Percentiles rank a stretch among this genome's conserved stretches.
phyloP scores from a whole-genome alignment of 2,329 filamentous ascomycete species.

The Colletotrichum higginsianum region DNA sequence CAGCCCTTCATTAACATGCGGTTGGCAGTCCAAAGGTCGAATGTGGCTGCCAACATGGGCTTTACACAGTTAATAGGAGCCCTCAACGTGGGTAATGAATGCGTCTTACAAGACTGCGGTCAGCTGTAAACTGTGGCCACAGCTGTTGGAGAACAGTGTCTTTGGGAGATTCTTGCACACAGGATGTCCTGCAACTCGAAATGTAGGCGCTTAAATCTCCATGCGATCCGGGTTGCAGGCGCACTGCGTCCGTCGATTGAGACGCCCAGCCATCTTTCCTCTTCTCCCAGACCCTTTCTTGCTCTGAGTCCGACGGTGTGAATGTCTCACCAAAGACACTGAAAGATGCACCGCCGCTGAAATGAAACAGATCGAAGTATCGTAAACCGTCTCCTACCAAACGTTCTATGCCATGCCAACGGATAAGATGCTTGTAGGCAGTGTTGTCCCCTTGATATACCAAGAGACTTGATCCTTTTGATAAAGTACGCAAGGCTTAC shows the following conservation, averaged over 20 bases:
- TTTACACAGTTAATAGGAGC: neutral
- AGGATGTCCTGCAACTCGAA: neutral
- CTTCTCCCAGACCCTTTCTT: no score
- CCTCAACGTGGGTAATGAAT: neutral
- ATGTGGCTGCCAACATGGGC: neutral
- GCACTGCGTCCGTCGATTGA: conserved; percentile 4
- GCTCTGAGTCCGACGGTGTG: no score
- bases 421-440: no score
- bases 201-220: neutral
- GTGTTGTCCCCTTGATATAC: no score
- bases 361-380: no score
- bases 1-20: conserved; percentile 1
- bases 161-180: neutral
- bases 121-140: neutral
- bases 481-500: no score
- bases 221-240: neutral
- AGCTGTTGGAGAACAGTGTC: neutral
- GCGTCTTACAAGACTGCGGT: neutral
- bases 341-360: no score
- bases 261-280: no score
- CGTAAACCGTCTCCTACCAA: no score
- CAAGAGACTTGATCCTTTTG: no score
- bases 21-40: conserved; percentile 3
- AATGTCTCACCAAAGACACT: no score
- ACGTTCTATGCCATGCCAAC: no score